Percentiles rank a stretch among this genome's conserved stretches.
phyloP scores from a whole-genome alignment of 2,329 filamentous ascomycete species.

The Fusarium albosuccineum region DNA sequence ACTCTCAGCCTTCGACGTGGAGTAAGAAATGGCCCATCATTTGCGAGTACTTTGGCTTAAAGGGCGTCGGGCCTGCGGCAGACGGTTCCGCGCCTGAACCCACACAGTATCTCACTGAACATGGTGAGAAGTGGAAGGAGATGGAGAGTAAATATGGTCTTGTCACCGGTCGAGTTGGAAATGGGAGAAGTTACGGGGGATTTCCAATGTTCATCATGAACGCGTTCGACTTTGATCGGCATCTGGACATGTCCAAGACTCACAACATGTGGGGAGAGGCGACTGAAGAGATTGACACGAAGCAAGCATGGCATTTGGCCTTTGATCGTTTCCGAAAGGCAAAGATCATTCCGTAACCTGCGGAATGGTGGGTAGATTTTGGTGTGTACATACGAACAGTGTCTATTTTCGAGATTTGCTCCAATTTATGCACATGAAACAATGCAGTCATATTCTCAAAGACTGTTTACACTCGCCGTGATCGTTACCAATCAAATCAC shows the following conservation, averaged over 20 bases:
- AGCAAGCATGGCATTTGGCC: constrained; percentile 49
- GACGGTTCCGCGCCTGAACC: constrained; percentile 50
- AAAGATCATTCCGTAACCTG: constrained; percentile 49
- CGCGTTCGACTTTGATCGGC: constrained; percentile 52
- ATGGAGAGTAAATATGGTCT: constrained; percentile 51
- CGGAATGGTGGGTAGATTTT: no score
- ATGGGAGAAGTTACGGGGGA: constrained; percentile 46
- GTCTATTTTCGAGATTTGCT: no score
- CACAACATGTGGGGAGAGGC: constrained; percentile 49
- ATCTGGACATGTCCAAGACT: constrained; percentile 50
- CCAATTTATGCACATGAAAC: no score
- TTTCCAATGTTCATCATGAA: constrained; percentile 52
- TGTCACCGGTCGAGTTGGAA: constrained; percentile 49
- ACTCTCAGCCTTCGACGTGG: constrained; percentile 54
- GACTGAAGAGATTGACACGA: constrained; percentile 47
- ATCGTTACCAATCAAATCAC: no score
- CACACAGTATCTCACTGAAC: constrained; percentile 48
- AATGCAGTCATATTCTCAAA: no score
- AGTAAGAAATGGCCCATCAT: constrained; percentile 60
- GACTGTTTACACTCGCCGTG: no score
- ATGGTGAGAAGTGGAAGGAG: constrained; percentile 48
- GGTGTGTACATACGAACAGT: no score
- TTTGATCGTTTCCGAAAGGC: constrained; percentile 51
- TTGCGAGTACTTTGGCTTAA: constrained; percentile 60
- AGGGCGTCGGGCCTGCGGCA: constrained; percentile 51